A percentile compares a stretch with the other conserved stretches of the same genome.
Conservation (phyloP, 192 early-diverging fungal species). For the Linnemannia hyalina region DNA sequence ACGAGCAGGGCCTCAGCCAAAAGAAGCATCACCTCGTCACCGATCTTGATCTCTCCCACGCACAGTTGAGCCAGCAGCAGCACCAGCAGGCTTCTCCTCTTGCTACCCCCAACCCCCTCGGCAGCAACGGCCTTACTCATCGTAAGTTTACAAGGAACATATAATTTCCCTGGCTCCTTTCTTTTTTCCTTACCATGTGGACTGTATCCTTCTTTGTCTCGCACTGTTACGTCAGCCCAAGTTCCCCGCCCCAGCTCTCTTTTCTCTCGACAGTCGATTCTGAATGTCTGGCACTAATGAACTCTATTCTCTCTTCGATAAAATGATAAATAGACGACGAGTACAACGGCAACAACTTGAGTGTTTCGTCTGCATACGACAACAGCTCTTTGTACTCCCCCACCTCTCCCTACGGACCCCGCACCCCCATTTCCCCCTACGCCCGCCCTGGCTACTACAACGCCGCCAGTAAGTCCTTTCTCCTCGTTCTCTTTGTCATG, state of each 20-base stretch:
- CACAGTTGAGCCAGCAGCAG: slow-evolving; percentile 7
- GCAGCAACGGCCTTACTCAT: slow-evolving; percentile 14
- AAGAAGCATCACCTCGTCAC: slow-evolving; percentile 41
- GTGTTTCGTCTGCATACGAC: slow-evolving; percentile 15
- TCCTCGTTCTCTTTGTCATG: too few relatives aligned
- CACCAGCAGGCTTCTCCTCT: slow-evolving; percentile 9
- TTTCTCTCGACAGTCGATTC: not conserved
- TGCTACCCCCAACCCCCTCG: slow-evolving; percentile 7
- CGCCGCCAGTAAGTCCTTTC: slow-evolving; percentile 28
- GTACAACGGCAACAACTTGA: slow-evolving; percentile 17
- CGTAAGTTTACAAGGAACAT: slow-evolving; percentile 33
- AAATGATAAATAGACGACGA: slow-evolving; percentile 32
- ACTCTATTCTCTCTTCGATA: slow-evolving; percentile 8
- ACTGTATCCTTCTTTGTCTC: not conserved
- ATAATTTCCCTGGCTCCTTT: slow-evolving; percentile 19
- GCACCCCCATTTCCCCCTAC: slow-evolving; percentile 37
- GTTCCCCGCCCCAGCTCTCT: not conserved
- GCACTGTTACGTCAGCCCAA: slow-evolving; percentile 2
- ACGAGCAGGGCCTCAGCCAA: slow-evolving; percentile 26
- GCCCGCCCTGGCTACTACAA: slow-evolving; percentile 41
- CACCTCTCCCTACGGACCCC: slow-evolving; percentile 34
- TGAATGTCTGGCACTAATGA: slow-evolving; percentile 34
- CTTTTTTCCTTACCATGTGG: slow-evolving; percentile 2
- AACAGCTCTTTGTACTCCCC: slow-evolving; percentile 38
- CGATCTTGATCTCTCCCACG: slow-evolving; percentile 26